Evolutionary conservation across 495 filamentous ascomycete genomes (phyloP).

Genomic region (Penicillium argentinense): DNA sequence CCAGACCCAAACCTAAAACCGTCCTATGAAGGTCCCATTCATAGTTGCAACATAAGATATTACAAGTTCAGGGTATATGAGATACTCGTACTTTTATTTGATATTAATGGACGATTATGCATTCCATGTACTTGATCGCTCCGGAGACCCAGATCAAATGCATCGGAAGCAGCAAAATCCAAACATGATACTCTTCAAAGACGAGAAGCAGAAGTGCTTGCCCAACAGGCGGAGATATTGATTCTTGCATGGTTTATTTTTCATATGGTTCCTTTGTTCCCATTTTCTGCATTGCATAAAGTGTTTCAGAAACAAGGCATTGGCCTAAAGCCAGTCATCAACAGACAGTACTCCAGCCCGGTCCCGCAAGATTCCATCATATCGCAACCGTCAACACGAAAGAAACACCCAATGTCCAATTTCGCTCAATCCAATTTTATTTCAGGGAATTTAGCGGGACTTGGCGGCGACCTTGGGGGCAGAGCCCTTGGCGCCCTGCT

Average conservation of each 20-base stretch:
- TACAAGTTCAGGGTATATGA: too few relatives aligned
- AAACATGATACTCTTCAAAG: too few relatives aligned
- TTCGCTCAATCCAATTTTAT: too few relatives aligned
- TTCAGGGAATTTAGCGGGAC: constrained; percentile 81
- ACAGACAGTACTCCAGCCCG: constrained; percentile 26
- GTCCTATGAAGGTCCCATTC: too few relatives aligned
- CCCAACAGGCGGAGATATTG: not conserved
- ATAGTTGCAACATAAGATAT: too few relatives aligned
- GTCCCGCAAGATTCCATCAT: constrained; percentile 32
- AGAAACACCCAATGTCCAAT: constrained; percentile 25
- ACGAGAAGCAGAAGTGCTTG: too few relatives aligned
- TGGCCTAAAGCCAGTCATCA: constrained; percentile 25
- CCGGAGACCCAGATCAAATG: too few relatives aligned
- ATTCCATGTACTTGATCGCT: too few relatives aligned
- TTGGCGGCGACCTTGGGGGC: constrained; percentile 82
- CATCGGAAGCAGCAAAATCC: too few relatives aligned
- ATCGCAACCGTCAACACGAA: constrained; percentile 31
- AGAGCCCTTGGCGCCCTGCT: constrained; percentile 95
- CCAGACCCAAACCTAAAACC: too few relatives aligned
- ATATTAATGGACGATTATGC: too few relatives aligned
- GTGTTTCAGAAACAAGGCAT: constrained; percentile 31
- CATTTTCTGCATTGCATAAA: constrained; percentile 29
- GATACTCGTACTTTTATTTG: too few relatives aligned
- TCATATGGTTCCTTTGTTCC: constrained; percentile 25
- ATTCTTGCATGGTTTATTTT: not conserved